Percentiles rank a stretch among this genome's conserved stretches.
Conservation (phyloP, 495 filamentous ascomycete genomes). For the Tuber brumale region DNA sequence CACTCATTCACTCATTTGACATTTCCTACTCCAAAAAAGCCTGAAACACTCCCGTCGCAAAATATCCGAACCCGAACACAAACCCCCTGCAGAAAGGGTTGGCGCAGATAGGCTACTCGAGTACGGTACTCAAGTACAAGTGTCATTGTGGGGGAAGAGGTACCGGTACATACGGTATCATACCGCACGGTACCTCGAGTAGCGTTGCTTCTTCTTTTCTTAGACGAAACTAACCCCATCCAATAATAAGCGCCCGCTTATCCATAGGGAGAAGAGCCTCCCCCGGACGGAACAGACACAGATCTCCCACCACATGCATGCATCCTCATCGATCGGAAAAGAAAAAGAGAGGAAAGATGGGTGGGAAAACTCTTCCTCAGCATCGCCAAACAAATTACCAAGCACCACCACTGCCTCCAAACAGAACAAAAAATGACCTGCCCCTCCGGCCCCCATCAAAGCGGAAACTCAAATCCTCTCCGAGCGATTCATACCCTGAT, state of each 20-base stretch:
- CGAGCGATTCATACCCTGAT: not conserved
- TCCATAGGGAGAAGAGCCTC: not conserved
- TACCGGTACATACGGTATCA: not conserved
- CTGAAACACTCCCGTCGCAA: not conserved
- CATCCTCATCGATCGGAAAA: not conserved
- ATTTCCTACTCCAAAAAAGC: not conserved
- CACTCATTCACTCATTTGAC: not conserved
- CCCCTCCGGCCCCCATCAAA: not conserved
- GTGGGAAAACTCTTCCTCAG: not conserved
- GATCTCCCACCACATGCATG: not conserved
- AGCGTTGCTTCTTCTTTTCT: not conserved
- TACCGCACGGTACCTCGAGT: not conserved
- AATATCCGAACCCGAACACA: not conserved
- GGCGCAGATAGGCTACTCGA: not conserved
- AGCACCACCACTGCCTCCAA: not conserved
- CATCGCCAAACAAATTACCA: not conserved
- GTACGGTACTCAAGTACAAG: not conserved
- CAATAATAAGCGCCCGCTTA: not conserved
- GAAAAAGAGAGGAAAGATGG: not conserved
- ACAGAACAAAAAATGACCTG: not conserved
- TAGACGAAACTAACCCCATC: not conserved
- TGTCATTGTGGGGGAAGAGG: too few relatives aligned
- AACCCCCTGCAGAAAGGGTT: not conserved
- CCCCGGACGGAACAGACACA: not conserved
- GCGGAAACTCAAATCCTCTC: not conserved